Base-by-base conservation (phyloP, 1,284 basidiomycete species). In the Lignosus rhinocerotis region DNA sequence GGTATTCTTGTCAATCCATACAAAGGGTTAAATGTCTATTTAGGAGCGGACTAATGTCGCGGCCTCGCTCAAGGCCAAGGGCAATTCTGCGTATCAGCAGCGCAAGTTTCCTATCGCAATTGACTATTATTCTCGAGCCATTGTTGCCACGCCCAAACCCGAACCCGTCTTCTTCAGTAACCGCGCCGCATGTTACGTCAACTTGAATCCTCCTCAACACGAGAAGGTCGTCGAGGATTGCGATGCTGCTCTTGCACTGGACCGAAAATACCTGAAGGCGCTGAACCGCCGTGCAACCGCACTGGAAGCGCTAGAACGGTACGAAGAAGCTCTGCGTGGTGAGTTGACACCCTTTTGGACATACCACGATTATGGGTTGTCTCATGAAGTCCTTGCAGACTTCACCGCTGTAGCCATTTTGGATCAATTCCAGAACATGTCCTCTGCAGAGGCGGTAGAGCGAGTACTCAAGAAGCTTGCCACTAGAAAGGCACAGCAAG, bases 111-210 rank as follows among this genome's bases (percentile, higher is more conserved):
- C 81, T 31, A 80, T 82, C 50, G 97, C 97, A 9, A 88, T 90
- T 51, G 83, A 87, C 43, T 84, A 89, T 68, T 99, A 99, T 82
- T 92, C 94, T 31, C 90, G 91, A 71, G 96, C 97, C 30, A 97
- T 98, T 65, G 85, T 88, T 58, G 81, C 93, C 11, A 83, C 93
- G 2, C 89, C 91, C 38, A 88, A 87, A 71, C 87, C 92, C 31
- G 93, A 97, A 71, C 90, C 96, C 33, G 94, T 98, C 50, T 99
- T 93, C 79, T 98, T 89, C 83, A 94, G 92, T 73, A 99, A 99
- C 78, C 90, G 97, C 58, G 96, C 96, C 45, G 97, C 97, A 60
- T 98, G 96, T 74, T 98, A 96, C 76, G 87, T 96, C 74, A 96
- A 98, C 80, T 86, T 96, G 80, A 80, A 83, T 30, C 92, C 92